A percentile compares a stretch with the other conserved stretches of the same genome.
Evolutionary conservation across 1,284 basidiomycete species (phyloP).

Genomic region (Rugiboletus extremiorientalis): DNA sequence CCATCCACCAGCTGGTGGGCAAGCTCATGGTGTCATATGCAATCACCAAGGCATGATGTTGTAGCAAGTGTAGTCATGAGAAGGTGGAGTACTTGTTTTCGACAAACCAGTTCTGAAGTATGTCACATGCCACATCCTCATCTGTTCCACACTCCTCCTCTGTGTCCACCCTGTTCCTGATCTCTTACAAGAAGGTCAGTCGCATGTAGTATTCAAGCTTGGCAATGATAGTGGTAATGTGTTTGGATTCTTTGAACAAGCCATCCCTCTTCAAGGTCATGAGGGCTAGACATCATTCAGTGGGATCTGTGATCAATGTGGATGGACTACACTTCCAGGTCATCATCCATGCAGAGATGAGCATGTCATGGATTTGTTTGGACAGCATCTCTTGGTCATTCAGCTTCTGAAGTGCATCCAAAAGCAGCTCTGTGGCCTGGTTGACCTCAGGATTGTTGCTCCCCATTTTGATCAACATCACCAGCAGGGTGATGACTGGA

Average conservation of each 20-base stretch:
- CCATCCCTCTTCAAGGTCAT: slow-evolving; percentile 15
- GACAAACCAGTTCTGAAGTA: slow-evolving; percentile 10
- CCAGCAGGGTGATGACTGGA: too few species aligned
- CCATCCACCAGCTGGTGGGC: slow-evolving; percentile 28
- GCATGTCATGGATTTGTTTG: neutral
- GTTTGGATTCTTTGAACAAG: slow-evolving; percentile 9
- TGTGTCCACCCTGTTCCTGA: neutral
- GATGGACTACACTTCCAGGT: neutral
- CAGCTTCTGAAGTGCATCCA: neutral
- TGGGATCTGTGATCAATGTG: slow-evolving; percentile 17
- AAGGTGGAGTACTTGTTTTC: slow-evolving; percentile 29
- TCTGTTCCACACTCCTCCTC: too few species aligned
- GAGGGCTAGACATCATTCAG: slow-evolving; percentile 18
- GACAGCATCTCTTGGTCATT: accelerated
- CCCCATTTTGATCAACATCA: too few species aligned
- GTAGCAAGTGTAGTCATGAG: slow-evolving; percentile 12
- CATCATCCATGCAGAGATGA: slow-evolving; percentile 1
- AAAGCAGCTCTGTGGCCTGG: too few species aligned
- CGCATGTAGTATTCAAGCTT: slow-evolving; percentile 21
- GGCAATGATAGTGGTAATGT: slow-evolving; percentile 16
- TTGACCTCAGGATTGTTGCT: too few species aligned
- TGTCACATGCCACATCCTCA: neutral
- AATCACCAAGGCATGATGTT: slow-evolving; percentile 26
- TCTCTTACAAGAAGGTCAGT: slow-evolving; percentile 12
- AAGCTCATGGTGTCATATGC: slow-evolving; percentile 11